Base-by-base conservation (phyloP, 129 eudicot species). In the Artemisia annua region DNA sequence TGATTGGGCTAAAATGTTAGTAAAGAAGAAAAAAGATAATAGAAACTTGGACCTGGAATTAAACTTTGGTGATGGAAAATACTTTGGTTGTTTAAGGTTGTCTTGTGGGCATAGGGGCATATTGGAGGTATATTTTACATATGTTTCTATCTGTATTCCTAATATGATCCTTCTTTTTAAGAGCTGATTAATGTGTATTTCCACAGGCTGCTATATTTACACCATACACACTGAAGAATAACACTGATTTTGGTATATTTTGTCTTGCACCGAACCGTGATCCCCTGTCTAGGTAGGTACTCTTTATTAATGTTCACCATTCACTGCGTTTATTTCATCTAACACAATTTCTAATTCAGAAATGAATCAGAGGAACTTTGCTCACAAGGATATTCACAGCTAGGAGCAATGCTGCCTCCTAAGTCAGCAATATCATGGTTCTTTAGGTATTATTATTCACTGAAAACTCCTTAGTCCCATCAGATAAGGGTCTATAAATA, bases 201-300 rank as follows among this genome's bases (percentile, higher is more conserved):
- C 59, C 84, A 73, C 96, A 95, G 99, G 97, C 88, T 76, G 82
- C 75, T 46, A 75, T 95, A 57, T 91, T 84, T 82, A 91, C 99
- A 26, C 69, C 88, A n/a, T 95, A 91, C 83, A 83, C 97, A 52
- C 72, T 95, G 83, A 85, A 81, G 71, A 95, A 95, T 74, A 85
- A 91, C 82, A 85, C 88, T 46, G 86, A 82, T 66, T 78, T 73
- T 65, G 75, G 83, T 76, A 79, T 95, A 74, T 86, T 83, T 65
- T 95, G 97, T 76, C 85, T 76, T 83, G 78, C 83, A 63, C 81
- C 87, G 3, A 80, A 86, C 82, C 88, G 78, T 74, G 91, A 83
- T 77, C 87, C 88, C 64, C 39, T 87, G 24, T 71, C 90, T 60
- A 83, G 96, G 99, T 95, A 67, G 50, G 28, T 46, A 15, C 14